phyloP scores from a whole-genome alignment of 2,329 filamentous ascomycete species.

The Venturia pyrina region DNA sequence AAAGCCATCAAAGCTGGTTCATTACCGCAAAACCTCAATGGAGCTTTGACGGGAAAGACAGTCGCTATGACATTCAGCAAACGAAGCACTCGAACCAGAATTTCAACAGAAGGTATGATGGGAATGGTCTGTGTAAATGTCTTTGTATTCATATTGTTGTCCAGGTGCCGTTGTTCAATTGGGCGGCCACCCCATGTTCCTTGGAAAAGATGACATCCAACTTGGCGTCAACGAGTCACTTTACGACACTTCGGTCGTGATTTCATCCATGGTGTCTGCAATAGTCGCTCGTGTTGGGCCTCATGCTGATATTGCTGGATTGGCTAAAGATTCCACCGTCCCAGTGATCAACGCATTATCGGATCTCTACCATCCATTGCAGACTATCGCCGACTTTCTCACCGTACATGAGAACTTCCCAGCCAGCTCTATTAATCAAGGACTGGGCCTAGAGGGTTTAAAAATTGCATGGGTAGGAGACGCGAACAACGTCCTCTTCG shows the following conservation, averaged over 20 bases:
- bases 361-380: conserved; percentile 85
- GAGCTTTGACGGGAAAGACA: conserved; percentile 62
- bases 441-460: conserved; percentile 65
- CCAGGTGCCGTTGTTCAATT: conserved; percentile 69
- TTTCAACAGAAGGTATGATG: conserved; percentile 64
- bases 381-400: conserved; percentile 88
- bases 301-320: conserved; percentile 38
- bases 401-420: conserved; percentile 76
- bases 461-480: conserved; percentile 96
- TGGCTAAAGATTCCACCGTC: conserved; percentile 38
- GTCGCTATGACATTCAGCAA: conserved; percentile 97
- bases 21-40: conserved; percentile 48
- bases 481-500: conserved; percentile 93
- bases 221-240: conserved; percentile 92
- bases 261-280: conserved; percentile 59
- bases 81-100: conserved; percentile 81
- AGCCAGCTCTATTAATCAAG: conserved; percentile 17
- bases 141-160: neutral
- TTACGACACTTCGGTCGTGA: conserved; percentile 83
- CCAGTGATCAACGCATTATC: conserved; percentile 55
- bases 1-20: conserved; percentile 61
- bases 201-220: conserved; percentile 93
- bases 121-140: neutral
- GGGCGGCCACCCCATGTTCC: conserved; percentile 91
- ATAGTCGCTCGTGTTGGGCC: conserved; percentile 43